Base-by-base conservation (phyloP, 495 filamentous ascomycete genomes). In the Talaromyces trachyspermus region DNA sequence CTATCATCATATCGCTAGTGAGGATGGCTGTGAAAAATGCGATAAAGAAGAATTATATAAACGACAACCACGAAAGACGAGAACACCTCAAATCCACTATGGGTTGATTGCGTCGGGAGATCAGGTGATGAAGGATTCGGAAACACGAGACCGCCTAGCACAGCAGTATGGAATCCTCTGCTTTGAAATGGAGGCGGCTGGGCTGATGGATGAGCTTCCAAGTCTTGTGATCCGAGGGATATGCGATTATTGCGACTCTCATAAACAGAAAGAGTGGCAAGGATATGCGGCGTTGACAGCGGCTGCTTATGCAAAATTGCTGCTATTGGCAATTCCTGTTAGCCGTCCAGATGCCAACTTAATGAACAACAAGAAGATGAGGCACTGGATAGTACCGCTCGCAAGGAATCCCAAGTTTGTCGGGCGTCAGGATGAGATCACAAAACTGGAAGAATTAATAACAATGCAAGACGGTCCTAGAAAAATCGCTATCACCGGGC, bases 401-500 rank as follows among this genome's bases (percentile, higher is more conserved):
- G 53, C 49, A 12, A 49, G 62, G 33, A 68, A 68, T 36, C 17
- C 54, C 0, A 36, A 47, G 0, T 68, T 59, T 45, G 55, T 62
- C 0, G 54, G 65, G 22, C 59, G 60, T 0, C 29, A 52, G 19
- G 9, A 32, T 2, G 48, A 56, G 48, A 43, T 66, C 19, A 44
- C 43, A 45, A 26, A 49, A 45, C 0, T 56, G 39, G 17, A 38
- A 54, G 1, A 55, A 57, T 50, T 38, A 29, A 18, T 60, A 42
- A 26, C 43, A 14, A 45, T 19, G 22, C 14, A 49, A 14, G 33
- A 53, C 18, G 48, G 32, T 14, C 24, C n/a, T 27, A 40, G 24
- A 32, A 54, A 51, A 20, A 42, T 60, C 7, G 52, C 69, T 7
- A 55, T 79, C 15, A 43, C 50, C 12, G 75, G 76, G 12, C 60